Percentiles rank a stretch among this genome's conserved stretches.
Evolutionary conservation across 345 rosid species (phyloP).

Genomic region (Citrus sinensis): DNA sequence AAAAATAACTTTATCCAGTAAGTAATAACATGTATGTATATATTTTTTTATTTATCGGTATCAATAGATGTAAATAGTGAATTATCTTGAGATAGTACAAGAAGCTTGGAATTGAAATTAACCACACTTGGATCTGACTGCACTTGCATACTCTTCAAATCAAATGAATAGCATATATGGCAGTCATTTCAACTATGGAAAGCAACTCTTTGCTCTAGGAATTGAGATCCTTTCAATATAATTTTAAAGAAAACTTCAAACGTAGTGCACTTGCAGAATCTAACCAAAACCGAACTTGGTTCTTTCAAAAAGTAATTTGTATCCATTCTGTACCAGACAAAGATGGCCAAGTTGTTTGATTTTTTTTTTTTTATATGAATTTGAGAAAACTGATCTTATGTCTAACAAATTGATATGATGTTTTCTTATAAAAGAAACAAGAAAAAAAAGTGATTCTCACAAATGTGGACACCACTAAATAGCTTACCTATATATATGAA

Average conservation of each 20-base stretch:
- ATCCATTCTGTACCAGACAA: background rate
- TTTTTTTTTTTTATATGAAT: background rate
- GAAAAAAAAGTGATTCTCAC: background rate
- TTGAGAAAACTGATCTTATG: background rate
- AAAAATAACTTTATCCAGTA: no score
- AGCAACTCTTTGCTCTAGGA: background rate
- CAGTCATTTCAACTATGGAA: no score
- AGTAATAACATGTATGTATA: no score
- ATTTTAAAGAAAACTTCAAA: background rate
- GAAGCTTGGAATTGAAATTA: no score
- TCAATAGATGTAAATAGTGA: no score
- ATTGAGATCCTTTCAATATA: background rate
- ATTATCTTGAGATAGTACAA: no score
- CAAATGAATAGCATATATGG: no score
- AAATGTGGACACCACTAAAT: background rate
- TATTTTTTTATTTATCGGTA: no score
- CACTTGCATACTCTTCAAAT: no score
- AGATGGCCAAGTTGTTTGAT: background rate
- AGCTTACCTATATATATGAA: background rate
- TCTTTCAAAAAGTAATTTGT: background rate
- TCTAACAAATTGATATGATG: background rate
- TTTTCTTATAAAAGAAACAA: background rate
- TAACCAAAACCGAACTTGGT: background rate
- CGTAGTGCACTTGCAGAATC: background rate
- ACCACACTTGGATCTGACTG: no score